Evolutionary conservation across 495 filamentous ascomycete genomes (phyloP), one percentile per base, ranked within the genome.

Genomic region (Tuber magnatum): DNA sequence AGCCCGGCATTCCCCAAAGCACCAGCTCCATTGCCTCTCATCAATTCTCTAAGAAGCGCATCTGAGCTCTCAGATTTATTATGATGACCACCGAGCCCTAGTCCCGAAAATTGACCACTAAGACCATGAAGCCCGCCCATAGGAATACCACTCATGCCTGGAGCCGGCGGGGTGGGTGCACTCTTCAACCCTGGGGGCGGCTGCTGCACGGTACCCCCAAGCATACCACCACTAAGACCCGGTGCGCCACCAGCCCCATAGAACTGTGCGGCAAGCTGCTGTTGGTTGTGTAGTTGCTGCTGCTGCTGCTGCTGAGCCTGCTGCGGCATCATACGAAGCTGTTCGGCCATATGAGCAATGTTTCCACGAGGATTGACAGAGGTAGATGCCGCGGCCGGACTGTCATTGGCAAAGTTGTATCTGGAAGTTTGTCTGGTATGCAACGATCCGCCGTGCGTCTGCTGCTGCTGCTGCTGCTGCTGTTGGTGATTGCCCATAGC

Each of bases 171-270:
- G 18, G 94, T 97, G 43, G 93, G 93, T 2, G 93, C 92, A 6
- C 94, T 93, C 85, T 99, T 98, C 72, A 99, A 87, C 3, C 96
- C 96, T 3, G 96, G 96, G 70, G 96, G 96, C 24, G 95, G 95
- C 6, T 94, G 94, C 81, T 95, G 93, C 73, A 97, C 92, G 24
- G 89, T 73, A 41, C 80, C 80, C 32, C 80, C 69, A 42, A 82
- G 28, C 73, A 78, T 80, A 44, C 74, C 77, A 61, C 76, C 69
- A 28, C 56, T 20, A 68, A 80, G 79, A 28, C 76, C 76, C 44
- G 78, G 78, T n/a, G 78, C 70, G 32, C 80, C 75, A 72, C 81
- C 88, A 20, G 85, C 86, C 69, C 87, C 86, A 81, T 90, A 93
- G 80, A 89, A 90, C 78, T 90, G 90, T 77, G 84, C 86, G 75